These are phyloP conservation scores for Fraxinus ornus DNA, from an alignment of 305 asterid genomes.

Conservation along the genomic window DNA sequence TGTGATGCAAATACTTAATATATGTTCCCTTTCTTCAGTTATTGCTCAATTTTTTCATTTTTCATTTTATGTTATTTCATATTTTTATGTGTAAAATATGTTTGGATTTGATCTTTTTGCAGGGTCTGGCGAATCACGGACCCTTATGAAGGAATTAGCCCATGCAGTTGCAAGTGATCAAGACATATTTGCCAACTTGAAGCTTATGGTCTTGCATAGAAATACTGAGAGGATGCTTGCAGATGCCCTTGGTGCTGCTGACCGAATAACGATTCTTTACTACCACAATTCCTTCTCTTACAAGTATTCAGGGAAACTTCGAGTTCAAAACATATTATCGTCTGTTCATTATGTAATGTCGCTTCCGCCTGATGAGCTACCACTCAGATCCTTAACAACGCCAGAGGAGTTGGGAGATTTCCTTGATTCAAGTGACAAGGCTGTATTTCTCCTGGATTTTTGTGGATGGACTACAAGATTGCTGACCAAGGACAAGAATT, in stretches of 20 bases:
- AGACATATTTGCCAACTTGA: constrained; percentile 50
- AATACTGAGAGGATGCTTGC: constrained; percentile 71
- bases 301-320: constrained; percentile 72
- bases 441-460: constrained; percentile 73
- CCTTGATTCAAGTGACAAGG: constrained; percentile 82
- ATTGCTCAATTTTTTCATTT: neutral
- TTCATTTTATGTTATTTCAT: neutral
- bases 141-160: constrained; percentile 76
- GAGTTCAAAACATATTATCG: constrained; percentile 68
- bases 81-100: neutral
- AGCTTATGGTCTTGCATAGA: constrained; percentile 70
- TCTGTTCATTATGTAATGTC: constrained; percentile 64
- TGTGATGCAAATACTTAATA: neutral
- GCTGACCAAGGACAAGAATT: constrained; percentile 44
- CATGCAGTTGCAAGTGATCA: constrained; percentile 51
- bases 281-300: constrained; percentile 58
- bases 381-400: constrained; percentile 54
- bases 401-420: constrained; percentile 58
- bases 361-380: constrained; percentile 54
- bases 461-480: constrained; percentile 88
- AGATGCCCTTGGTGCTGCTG: constrained; percentile 74
- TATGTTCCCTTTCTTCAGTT: neutral
- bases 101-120: constrained; percentile 25
- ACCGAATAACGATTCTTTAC: constrained; percentile 58
- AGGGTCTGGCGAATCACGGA: constrained; percentile 96